phyloP scores from a whole-genome alignment of 441 rosid genomes.

The Sinapis alba region DNA sequence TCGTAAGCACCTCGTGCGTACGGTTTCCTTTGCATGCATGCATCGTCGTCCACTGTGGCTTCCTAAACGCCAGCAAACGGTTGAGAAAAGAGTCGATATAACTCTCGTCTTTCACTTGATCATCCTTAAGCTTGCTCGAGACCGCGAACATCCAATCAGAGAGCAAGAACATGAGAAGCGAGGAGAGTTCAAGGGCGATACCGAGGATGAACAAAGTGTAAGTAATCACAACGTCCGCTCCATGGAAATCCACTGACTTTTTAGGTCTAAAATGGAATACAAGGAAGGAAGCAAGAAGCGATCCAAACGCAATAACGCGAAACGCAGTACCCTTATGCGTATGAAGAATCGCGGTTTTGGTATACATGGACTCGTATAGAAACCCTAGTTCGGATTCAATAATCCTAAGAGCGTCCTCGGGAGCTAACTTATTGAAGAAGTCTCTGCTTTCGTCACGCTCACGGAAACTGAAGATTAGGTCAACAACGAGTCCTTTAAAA shows the following conservation, averaged over 20 bases:
- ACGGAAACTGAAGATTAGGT: conserved; percentile 44
- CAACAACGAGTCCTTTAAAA: conserved; percentile 53
- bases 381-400: conserved; percentile 62
- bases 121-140: conserved; percentile 3
- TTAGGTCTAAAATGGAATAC: conserved; percentile 34
- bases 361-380: conserved; percentile 54
- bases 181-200: conserved; percentile 40
- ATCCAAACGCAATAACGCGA: conserved; percentile 36
- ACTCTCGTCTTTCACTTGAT: background rate
- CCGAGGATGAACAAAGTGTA: conserved; percentile 52
- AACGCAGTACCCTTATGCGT: conserved; percentile 23
- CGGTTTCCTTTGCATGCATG: background rate
- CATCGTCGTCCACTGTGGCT: conserved; percentile 36
- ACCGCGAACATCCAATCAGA: conserved; percentile 53
- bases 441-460: conserved; percentile 47
- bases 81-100: conserved; percentile 4
- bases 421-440: conserved; percentile 34
- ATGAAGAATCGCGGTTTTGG: conserved; percentile 49
- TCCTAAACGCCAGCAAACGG: conserved; percentile 22
- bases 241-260: conserved; percentile 10
- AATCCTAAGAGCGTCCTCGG: conserved; percentile 46
- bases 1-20: conserved; percentile 12
- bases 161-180: conserved; percentile 42
- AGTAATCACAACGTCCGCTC: conserved; percentile 46
- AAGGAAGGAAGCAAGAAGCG: conserved; percentile 38